Evolutionary conservation across 2,329 filamentous ascomycete genomes (phyloP).

Genomic region (Chrysoporthe austroafricana): DNA sequence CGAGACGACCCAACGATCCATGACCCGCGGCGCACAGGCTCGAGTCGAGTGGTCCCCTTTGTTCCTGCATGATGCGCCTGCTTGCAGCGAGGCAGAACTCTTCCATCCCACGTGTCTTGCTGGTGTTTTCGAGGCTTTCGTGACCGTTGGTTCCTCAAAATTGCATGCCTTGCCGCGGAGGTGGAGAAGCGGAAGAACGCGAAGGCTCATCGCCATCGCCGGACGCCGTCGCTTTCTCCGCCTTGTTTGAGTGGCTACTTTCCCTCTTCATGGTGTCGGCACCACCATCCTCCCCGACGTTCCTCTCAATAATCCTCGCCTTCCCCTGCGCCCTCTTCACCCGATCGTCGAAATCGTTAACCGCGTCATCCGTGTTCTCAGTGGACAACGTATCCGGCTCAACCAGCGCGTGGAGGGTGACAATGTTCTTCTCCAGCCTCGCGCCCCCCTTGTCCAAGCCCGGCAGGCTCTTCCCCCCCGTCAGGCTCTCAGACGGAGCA

Average conservation of each 20-base stretch:
- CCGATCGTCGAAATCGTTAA: slow-evolving; percentile 89
- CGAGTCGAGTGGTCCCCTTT: too few species aligned
- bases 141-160: not conserved
- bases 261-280: not conserved
- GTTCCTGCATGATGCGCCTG: too few species aligned
- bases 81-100: not conserved
- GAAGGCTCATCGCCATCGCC: not conserved
- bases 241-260: not conserved
- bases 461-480: slow-evolving; percentile 36
- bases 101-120: not conserved
- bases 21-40: not conserved
- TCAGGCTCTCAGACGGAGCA: not conserved
- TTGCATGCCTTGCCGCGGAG: not conserved
- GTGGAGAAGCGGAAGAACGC: not conserved
- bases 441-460: slow-evolving; percentile 44
- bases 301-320: slow-evolving; percentile 80
- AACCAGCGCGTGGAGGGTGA: slow-evolving; percentile 74
- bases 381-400: slow-evolving; percentile 79
- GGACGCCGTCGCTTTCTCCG: not conserved
- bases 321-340: slow-evolving; percentile 83
- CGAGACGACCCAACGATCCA: not conserved
- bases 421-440: slow-evolving; percentile 76
- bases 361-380: slow-evolving; percentile 83
- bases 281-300: slow-evolving; percentile 49
- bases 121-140: not conserved